phyloP scores from a whole-genome alignment of 306 rosid species.

The Corylus heterophylla region DNA sequence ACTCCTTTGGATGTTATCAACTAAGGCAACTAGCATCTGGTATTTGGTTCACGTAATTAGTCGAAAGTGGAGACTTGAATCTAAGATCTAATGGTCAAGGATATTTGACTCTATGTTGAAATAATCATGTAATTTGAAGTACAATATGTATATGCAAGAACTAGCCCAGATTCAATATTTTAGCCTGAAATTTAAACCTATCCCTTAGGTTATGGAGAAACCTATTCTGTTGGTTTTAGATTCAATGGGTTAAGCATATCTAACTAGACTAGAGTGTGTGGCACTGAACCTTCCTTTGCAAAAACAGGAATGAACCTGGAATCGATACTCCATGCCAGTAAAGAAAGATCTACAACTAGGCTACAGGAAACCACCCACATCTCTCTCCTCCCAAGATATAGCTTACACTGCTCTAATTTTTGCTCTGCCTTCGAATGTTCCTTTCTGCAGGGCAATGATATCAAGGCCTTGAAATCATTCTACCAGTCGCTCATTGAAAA shows the following conservation, averaged over 20 bases:
- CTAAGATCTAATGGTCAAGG: background rate
- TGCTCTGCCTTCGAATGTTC: slow-evolving; percentile 14
- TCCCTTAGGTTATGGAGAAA: background rate
- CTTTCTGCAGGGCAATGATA: slow-evolving; percentile 71
- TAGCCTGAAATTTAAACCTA: background rate
- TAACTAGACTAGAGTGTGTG: background rate
- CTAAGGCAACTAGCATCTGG: background rate
- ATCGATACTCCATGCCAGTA: background rate
- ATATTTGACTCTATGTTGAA: background rate
- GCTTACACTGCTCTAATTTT: slow-evolving; percentile 10
- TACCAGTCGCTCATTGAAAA: slow-evolving; percentile 78
- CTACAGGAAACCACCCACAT: background rate
- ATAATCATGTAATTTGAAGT: background rate
- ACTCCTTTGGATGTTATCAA: background rate
- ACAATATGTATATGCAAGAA: background rate
- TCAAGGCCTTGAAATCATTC: slow-evolving; percentile 77
- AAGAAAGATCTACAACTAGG: background rate
- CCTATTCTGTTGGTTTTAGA: background rate
- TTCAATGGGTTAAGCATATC: background rate
- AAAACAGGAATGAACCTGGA: background rate
- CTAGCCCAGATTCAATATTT: background rate
- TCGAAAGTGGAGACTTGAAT: background rate
- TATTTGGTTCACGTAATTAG: background rate
- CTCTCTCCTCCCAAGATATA: too few species aligned
- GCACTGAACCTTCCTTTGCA: background rate